Percentiles rank a stretch among this genome's conserved stretches.
phyloP scores from a whole-genome alignment of 192 early-diverging fungal genomes.

The Thamnidium elegans region DNA sequence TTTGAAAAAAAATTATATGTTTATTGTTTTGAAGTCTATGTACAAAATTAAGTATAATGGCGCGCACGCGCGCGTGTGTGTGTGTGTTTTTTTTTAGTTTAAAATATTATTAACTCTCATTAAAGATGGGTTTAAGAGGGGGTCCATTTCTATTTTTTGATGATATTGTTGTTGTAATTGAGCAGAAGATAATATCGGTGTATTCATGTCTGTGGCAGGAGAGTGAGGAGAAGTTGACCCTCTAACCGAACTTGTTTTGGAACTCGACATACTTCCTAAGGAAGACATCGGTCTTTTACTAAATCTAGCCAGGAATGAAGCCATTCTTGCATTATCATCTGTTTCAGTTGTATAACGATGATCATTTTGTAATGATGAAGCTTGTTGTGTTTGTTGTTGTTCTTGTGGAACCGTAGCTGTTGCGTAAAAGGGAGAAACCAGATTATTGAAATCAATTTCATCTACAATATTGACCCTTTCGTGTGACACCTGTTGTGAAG shows the following conservation, averaged over 20 bases:
- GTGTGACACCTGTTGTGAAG: neutral
- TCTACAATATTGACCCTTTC: slow-evolving; percentile 5
- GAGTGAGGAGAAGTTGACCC: slow-evolving; percentile 21
- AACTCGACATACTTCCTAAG: slow-evolving; percentile 16
- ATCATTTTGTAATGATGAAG: neutral
- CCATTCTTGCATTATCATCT: slow-evolving; percentile 9
- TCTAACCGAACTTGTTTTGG: slow-evolving; percentile 25
- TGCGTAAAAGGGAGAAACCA: slow-evolving; percentile 21
- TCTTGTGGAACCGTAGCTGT: neutral
- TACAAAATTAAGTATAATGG: neutral
- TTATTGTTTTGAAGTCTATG: too few species aligned
- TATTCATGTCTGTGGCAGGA: slow-evolving; percentile 23
- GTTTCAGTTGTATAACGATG: slow-evolving; percentile 8
- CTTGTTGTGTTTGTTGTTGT: neutral
- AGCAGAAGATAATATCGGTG: slow-evolving; percentile 17
- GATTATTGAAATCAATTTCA: slow-evolving; percentile 23
- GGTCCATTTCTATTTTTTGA: slow-evolving; percentile 17
- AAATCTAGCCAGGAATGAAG: slow-evolving; percentile 9
- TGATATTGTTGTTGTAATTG: slow-evolving; percentile 21
- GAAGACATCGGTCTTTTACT: slow-evolving; percentile 18
- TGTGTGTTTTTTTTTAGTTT: slow-evolving; percentile 18
- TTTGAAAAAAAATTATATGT: too few species aligned
- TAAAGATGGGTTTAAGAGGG: slow-evolving; percentile 25
- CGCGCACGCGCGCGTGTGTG: too few species aligned
- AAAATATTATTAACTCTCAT: slow-evolving; percentile 33